Evolutionary conservation across 2,329 filamentous ascomycete genomes (phyloP).

Genomic region (Epichloe aotearoae): DNA sequence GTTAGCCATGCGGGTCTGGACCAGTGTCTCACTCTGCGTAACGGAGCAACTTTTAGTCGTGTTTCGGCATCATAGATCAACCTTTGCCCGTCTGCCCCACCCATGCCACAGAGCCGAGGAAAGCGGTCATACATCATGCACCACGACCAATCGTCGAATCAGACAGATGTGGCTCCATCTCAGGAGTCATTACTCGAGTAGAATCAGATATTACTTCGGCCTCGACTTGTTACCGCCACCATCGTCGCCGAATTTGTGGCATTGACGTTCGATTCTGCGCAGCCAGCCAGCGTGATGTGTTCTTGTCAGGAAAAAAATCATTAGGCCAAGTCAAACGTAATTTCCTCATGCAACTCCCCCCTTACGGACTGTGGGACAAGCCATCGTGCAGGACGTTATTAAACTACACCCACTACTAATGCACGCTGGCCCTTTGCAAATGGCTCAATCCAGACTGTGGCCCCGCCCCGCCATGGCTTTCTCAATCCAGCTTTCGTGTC

Average conservation of each 20-base stretch:
- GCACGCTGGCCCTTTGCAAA: conserved; percentile 5
- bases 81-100: too few relatives aligned
- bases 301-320: too few relatives aligned
- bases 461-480: conserved; percentile 1
- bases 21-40: neutral
- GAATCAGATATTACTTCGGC: too few relatives aligned
- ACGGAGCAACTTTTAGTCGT: neutral
- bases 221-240: too few relatives aligned
- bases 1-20: neutral
- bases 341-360: conserved; percentile 3
- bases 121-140: too few relatives aligned
- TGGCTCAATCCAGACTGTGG: conserved; percentile 8
- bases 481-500: neutral
- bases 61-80: neutral
- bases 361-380: neutral
- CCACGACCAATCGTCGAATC: too few relatives aligned
- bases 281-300: too few relatives aligned
- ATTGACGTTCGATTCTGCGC: too few relatives aligned
- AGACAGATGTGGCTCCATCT: too few relatives aligned
- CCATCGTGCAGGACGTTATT: conserved; percentile 8
- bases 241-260: too few relatives aligned
- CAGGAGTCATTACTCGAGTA: too few relatives aligned
- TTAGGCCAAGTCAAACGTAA: neutral
- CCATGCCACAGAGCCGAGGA: too few relatives aligned
- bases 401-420: conserved; percentile 7